Conservation (phyloP, 2,329 filamentous ascomycete species). For the Hypomyces perniciosus region DNA sequence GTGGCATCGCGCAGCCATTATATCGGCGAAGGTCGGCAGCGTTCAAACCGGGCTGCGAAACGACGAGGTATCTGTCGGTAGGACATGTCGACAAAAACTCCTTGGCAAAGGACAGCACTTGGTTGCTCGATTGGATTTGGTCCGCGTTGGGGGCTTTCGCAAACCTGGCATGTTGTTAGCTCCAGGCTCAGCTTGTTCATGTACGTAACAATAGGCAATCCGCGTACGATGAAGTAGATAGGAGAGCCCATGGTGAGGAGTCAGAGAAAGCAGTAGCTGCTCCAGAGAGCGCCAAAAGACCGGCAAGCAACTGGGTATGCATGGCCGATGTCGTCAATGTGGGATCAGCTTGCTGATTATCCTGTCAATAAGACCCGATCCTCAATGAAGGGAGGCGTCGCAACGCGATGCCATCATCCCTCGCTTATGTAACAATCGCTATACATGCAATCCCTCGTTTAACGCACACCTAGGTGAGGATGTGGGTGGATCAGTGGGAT, state of each 20-base stretch:
- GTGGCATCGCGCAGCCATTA: slow-evolving; percentile 47
- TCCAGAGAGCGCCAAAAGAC: slow-evolving; percentile 49
- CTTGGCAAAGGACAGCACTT: slow-evolving; percentile 38
- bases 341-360: slow-evolving; percentile 3
- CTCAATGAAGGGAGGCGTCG: slow-evolving; percentile 6
- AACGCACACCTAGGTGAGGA: slow-evolving; percentile 8
- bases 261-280: slow-evolving; percentile 70
- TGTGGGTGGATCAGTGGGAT: background rate
- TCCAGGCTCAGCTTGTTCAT: slow-evolving; percentile 4
- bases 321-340: slow-evolving; percentile 8
- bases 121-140: slow-evolving; percentile 45
- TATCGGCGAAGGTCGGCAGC: slow-evolving; percentile 57
- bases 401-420: slow-evolving; percentile 6
- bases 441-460: slow-evolving; percentile 7
- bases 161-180: slow-evolving; percentile 24
- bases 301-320: slow-evolving; percentile 28
- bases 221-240: slow-evolving; percentile 75
- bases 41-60: slow-evolving; percentile 70
- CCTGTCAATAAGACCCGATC: slow-evolving; percentile 3
- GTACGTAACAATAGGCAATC: slow-evolving; percentile 5
- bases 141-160: slow-evolving; percentile 26
- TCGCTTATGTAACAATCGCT: slow-evolving; percentile 5
- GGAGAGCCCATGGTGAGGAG: slow-evolving; percentile 82
- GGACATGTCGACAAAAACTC: slow-evolving; percentile 61
- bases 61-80: slow-evolving; percentile 68